Percentiles rank a stretch among this genome's conserved stretches.
phyloP scores from a whole-genome alignment of 192 early-diverging fungal genomes.

The Chytriomyces sp. region DNA sequence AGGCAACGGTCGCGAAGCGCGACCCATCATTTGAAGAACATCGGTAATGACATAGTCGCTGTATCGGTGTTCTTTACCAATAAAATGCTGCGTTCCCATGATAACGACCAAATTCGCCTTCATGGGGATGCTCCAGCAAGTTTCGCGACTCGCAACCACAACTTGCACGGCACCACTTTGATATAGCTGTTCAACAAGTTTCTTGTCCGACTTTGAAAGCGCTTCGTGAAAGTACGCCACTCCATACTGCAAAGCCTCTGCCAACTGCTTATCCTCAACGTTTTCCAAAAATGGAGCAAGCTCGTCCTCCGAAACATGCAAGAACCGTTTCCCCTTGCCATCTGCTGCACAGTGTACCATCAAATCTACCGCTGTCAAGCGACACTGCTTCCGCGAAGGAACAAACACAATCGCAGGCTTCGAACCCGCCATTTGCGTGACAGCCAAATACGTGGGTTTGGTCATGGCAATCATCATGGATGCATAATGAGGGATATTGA shows the following conservation, averaged over 20 bases:
- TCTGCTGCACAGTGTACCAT: slow-evolving; percentile 81
- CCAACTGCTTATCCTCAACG: slow-evolving; percentile 76
- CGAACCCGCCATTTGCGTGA: slow-evolving; percentile 63
- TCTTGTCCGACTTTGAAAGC: slow-evolving; percentile 73
- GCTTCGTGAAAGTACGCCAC: slow-evolving; percentile 95
- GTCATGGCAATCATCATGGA: slow-evolving; percentile 95
- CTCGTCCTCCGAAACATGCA: slow-evolving; percentile 69
- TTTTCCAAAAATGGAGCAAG: slow-evolving; percentile 64
- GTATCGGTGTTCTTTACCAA: slow-evolving; percentile 95
- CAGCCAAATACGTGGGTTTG: slow-evolving; percentile 80
- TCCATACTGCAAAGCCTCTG: slow-evolving; percentile 74
- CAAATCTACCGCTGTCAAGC: slow-evolving; percentile 85
- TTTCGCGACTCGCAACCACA: slow-evolving; percentile 86
- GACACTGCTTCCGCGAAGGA: slow-evolving; percentile 84
- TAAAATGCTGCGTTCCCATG: slow-evolving; percentile 96
- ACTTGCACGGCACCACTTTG: slow-evolving; percentile 81
- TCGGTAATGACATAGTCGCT: slow-evolving; percentile 94
- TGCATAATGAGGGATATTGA: slow-evolving; percentile 88
- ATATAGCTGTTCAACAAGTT: slow-evolving; percentile 77
- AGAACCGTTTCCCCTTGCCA: slow-evolving; percentile 73
- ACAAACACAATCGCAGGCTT: slow-evolving; percentile 92
- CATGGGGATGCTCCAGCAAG: slow-evolving; percentile 90
- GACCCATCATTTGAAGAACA: slow-evolving; percentile 98
- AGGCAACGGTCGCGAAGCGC: slow-evolving; percentile 72
- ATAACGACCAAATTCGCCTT: slow-evolving; percentile 84